Evolutionary conservation across 352 stramenopile species (phyloP), one percentile per base, ranked within the genome.

Genomic region (Thraustochytrium striatum): DNA sequence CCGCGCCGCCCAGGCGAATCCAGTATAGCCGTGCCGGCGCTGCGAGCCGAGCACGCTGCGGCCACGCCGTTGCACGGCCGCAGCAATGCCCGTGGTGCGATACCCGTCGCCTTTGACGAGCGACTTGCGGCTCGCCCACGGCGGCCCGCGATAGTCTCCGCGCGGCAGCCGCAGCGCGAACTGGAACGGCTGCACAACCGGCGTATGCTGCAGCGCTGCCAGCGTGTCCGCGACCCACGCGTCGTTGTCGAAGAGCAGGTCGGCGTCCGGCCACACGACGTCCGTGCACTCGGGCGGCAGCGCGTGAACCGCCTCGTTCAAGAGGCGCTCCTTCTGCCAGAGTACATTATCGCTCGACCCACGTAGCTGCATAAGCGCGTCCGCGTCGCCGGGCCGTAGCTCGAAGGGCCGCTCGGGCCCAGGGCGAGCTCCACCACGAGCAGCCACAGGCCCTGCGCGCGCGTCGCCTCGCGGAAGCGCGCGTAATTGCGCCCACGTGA

Each of bases 311-410:
- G 41, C 65, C 11, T 61, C 41, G 32, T 75, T 75, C 16, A 75
- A 19, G n/a, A 75, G 65, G 21, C 65, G 65, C 36, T 75, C 65
- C 30, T 75, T 75, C 35, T 75, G 65, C 65, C 65, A 75, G 13
- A 75, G 16, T 1, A 44, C 35, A 3, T 44, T 21, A 28, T 38
- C n/a, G 3, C 25, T 30, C 32, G 43, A 39, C 2, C 25, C 52
- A 5, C 39, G 28, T 9, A 61, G 25, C 16, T 21, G 43, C 11
- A 61, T 75, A 8, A 75, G n/a, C 16, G 65, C 65, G 36, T 61
- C 52, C 30, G 65, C 44, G 8, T 58, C 59, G 19, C 25, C 33
- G 25, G 5, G 5, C 5, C 7, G 7, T 13, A 16, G 30, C 7
- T 9, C n/a, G 5, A 57, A 55, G 47, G 11, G 8, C 61, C 65